Evolutionary conservation across 2,329 filamentous ascomycete genomes (phyloP).

Genomic region (Byssochlamys sp.): DNA sequence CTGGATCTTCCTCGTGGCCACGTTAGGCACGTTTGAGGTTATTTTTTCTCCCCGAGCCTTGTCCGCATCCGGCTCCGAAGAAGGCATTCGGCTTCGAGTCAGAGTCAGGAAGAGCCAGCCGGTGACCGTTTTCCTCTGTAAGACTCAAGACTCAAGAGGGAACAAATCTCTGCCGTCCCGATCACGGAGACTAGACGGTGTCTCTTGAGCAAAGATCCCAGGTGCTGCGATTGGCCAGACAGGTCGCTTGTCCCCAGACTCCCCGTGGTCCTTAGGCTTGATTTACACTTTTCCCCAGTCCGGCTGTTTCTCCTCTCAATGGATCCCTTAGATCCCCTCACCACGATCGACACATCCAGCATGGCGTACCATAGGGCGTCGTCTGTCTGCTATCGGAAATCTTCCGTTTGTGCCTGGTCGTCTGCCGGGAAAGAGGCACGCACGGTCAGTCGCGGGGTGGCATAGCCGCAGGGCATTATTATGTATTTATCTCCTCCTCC

Average conservation of each 20-base stretch:
- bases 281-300: neutral
- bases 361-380: neutral
- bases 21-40: neutral
- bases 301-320: neutral
- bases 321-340: neutral
- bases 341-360: neutral
- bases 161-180: neutral
- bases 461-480: no score
- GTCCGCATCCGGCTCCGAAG: neutral
- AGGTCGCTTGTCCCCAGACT: neutral
- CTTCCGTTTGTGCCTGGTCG: neutral
- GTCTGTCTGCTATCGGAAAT: neutral
- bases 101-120: neutral
- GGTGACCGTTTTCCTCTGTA: neutral
- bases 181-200: neutral
- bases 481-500: neutral
- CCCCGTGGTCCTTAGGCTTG: neutral
- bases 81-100: neutral
- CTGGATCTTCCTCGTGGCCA: neutral
- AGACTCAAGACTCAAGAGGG: neutral
- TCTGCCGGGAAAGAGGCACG: neutral
- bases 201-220: neutral
- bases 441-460: neutral
- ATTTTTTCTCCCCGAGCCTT: neutral
- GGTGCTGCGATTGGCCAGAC: neutral